Percentiles rank a stretch among this genome's conserved stretches.
Evolutionary conservation across 139 green algal species (phyloP).

Genomic region (Tetradesmus obliquus): DNA sequence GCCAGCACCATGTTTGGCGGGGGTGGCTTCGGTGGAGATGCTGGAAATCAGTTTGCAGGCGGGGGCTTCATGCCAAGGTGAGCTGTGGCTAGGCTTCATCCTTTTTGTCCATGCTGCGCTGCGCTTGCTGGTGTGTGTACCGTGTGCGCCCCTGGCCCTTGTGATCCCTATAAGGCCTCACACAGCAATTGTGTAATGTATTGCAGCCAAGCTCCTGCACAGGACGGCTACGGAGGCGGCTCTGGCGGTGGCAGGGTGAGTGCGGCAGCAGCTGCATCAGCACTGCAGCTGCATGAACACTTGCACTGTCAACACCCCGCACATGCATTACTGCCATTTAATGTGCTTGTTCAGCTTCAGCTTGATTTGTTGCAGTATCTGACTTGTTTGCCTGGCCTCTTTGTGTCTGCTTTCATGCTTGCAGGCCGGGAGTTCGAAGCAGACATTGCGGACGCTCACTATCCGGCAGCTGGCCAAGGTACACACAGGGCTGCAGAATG

Average conservation of each 20-base stretch:
- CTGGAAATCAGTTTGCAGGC: constrained; percentile 66
- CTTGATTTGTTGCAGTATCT: background rate
- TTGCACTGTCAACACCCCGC: background rate
- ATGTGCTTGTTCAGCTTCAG: background rate
- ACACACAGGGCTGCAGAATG: background rate
- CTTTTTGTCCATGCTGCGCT: background rate
- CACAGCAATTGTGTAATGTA: background rate
- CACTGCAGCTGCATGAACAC: background rate
- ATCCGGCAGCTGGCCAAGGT: constrained; percentile 76
- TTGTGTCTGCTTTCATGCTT: background rate
- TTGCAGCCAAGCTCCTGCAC: constrained; percentile 29
- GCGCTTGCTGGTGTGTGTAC: background rate
- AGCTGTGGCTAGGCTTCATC: background rate
- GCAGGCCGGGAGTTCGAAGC: constrained; percentile 2
- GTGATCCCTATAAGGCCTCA: background rate
- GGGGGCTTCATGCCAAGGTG: constrained; percentile 78
- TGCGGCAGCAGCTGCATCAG: background rate
- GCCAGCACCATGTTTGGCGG: constrained; percentile 34
- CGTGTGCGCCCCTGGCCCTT: background rate
- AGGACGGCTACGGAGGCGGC: constrained; percentile 10
- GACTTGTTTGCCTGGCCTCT: background rate
- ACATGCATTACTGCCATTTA: background rate
- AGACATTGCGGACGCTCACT: constrained; percentile 72
- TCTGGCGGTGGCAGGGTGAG: constrained; percentile 23
- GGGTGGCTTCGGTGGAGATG: constrained; percentile 34